These are phyloP conservation scores for Spatholobus suberectus DNA, from an alignment of 306 rosid genomes.

Conservation along the genomic window DNA sequence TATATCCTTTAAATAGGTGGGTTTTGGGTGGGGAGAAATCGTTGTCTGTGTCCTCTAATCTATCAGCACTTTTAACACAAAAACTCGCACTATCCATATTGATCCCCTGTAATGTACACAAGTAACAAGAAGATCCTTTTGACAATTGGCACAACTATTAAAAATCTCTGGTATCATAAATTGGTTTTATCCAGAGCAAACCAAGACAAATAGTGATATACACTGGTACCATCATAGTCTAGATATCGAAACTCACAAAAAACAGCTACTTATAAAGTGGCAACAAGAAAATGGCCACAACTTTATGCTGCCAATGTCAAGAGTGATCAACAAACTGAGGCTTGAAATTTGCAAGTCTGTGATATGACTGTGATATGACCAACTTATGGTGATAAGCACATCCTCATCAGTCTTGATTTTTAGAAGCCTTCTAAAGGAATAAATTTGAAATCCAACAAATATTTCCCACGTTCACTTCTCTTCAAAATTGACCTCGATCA, in stretches of 20 bases:
- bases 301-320: slow-evolving; percentile 33
- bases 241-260: slow-evolving; percentile 34
- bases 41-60: neutral
- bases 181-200: slow-evolving; percentile 34
- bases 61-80: slow-evolving; percentile 28
- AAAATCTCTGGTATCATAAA: slow-evolving; percentile 14
- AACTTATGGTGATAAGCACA: slow-evolving; percentile 28
- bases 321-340: slow-evolving; percentile 32
- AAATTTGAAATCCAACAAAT: slow-evolving; percentile 38
- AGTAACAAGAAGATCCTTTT: slow-evolving; percentile 26
- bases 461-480: slow-evolving; percentile 30
- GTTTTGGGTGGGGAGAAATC: slow-evolving; percentile 18
- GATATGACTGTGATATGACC: slow-evolving; percentile 30
- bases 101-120: slow-evolving; percentile 22
- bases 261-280: slow-evolving; percentile 17
- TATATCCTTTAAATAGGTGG: slow-evolving; percentile 1
- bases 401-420: slow-evolving; percentile 24
- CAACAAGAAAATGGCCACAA: slow-evolving; percentile 32
- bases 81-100: slow-evolving; percentile 1
- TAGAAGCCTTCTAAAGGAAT: slow-evolving; percentile 32
- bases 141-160: neutral
- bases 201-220: slow-evolving; percentile 28
- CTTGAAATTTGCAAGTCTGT: slow-evolving; percentile 34
- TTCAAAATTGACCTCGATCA: slow-evolving; percentile 26
- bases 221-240: slow-evolving; percentile 39